These are phyloP conservation scores for Agaricus subrufescens DNA, from an alignment of 768 basidiomycete genomes.

Conservation along the genomic window DNA sequence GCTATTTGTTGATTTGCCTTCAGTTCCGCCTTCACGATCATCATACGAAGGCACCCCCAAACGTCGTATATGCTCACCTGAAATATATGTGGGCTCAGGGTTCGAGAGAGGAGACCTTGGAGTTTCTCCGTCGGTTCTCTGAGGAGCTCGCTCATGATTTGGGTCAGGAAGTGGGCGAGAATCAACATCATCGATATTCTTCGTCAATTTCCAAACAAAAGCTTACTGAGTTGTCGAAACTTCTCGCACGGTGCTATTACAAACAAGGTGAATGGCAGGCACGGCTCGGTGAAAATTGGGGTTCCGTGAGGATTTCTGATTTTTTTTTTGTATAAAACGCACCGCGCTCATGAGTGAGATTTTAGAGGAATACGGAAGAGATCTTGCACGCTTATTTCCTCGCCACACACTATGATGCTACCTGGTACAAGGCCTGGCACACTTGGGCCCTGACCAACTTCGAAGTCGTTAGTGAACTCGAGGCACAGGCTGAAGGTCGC, in stretches of 20 bases:
- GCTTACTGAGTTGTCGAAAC: slow-evolving; percentile 62
- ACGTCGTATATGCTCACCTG: slow-evolving; percentile 93
- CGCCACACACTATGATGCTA: slow-evolving; percentile 86
- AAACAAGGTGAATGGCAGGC: slow-evolving; percentile 96
- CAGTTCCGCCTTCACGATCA: slow-evolving; percentile 48
- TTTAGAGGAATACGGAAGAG: slow-evolving; percentile 71
- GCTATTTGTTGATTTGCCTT: slow-evolving; percentile 18
- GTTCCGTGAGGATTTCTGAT: slow-evolving; percentile 46
- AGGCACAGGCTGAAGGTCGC: slow-evolving; percentile 55
- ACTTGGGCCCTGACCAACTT: slow-evolving; percentile 98
- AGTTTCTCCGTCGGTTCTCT: slow-evolving; percentile 80
- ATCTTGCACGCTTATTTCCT: slow-evolving; percentile 81
- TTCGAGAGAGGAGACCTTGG: slow-evolving; percentile 71
- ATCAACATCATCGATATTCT: slow-evolving; percentile 34
- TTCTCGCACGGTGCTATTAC: slow-evolving; percentile 95
- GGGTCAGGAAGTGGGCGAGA: slow-evolving; percentile 50
- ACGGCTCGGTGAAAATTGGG: slow-evolving; percentile 76
- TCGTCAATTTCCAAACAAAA: slow-evolving; percentile 53
- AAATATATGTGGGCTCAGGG: slow-evolving; percentile 95
- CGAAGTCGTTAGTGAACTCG: slow-evolving; percentile 82
- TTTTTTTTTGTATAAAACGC: neutral
- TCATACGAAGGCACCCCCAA: slow-evolving; percentile 78
- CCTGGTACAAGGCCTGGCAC: slow-evolving; percentile 99
- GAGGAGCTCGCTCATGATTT: slow-evolving; percentile 72
- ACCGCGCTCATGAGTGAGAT: neutral